Base-by-base conservation (phyloP, 2,329 filamentous ascomycete genomes). In the Paracamarosporium sp. region DNA sequence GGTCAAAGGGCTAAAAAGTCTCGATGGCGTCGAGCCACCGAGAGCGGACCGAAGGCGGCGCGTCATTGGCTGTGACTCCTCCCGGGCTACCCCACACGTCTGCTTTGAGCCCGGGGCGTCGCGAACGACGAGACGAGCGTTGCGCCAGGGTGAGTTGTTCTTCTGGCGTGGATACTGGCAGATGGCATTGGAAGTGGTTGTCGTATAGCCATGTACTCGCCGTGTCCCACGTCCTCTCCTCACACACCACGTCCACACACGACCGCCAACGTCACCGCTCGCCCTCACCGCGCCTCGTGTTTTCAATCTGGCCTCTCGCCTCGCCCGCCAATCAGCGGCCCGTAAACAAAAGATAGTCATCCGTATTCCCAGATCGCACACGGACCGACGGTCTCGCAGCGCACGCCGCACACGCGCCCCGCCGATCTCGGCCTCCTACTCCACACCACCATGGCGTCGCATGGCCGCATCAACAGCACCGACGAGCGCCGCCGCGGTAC, bases 401-500 rank as follows among this genome's bases (percentile, higher is more conserved):
- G n/a, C n/a, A n/a, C n/a, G n/a, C n/a, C n/a, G n/a, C 22, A 24
- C 6, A 15, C 15, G 50, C 38, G 17, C 27, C 25, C 22, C 38
- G 28, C 50, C 50, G 50, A 53, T 45, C 20, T 53, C 50, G 50
- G 40, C 50, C 30, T 45, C 17, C 47, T 30, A 41, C n/a, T 20
- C 46, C 15, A 33, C 46, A 31, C 22, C 46, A 47, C 22, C 36
- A 51, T 51, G 48, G 20, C 47, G 15, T 67, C 66, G 57, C 74
- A 76, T 56, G 69, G 65, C 56, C 73, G 73, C 36, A 62, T 57
- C 35, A 62, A 65, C 55, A 71, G 66, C 48, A 67, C 68, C 41
- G 70, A 75, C 46, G 73, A 75, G 55, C 67, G 73, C 53, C 67
- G 72, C 6, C 64, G 67, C 59, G 65, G 71, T 74, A 53, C 35